Evolutionary conservation across 2,329 filamentous ascomycete species (phyloP).

Genomic region (Claviceps maximensis): DNA sequence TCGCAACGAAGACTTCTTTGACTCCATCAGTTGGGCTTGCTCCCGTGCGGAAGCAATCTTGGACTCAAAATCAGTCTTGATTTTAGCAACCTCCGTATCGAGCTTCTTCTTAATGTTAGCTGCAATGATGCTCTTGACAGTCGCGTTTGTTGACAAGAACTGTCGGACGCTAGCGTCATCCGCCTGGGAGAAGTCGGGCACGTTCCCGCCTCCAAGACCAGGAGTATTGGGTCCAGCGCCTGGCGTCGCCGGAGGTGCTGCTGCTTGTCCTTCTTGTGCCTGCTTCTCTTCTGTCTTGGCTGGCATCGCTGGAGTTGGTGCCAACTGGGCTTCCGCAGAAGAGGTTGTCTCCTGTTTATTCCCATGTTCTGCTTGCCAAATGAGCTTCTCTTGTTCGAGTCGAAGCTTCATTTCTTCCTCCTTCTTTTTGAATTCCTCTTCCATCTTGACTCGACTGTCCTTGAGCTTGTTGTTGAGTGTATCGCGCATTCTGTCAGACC

Average conservation of each 20-base stretch:
- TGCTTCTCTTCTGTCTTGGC: slow-evolving; percentile 20
- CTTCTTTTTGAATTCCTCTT: slow-evolving; percentile 41
- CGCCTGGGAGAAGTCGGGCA: slow-evolving; percentile 33
- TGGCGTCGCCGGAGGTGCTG: slow-evolving; percentile 10
- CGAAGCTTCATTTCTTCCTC: slow-evolving; percentile 38
- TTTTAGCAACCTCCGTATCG: slow-evolving; percentile 47
- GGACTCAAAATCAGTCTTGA: slow-evolving; percentile 41
- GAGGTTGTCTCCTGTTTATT: slow-evolving; percentile 9
- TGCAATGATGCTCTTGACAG: slow-evolving; percentile 43
- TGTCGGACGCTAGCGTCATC: slow-evolving; percentile 43
- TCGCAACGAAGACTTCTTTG: slow-evolving; percentile 61
- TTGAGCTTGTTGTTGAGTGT: slow-evolving; percentile 56
- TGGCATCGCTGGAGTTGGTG: slow-evolving; percentile 23
- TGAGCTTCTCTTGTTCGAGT: slow-evolving; percentile 51
- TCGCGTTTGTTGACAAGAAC: slow-evolving; percentile 41
- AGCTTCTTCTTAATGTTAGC: slow-evolving; percentile 59
- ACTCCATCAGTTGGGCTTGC: slow-evolving; percentile 56
- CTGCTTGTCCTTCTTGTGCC: slow-evolving; percentile 10
- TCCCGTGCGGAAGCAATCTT: slow-evolving; percentile 42
- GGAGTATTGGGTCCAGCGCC: slow-evolving; percentile 21
- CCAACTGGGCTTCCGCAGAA: slow-evolving; percentile 11
- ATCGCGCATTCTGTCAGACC: slow-evolving; percentile 57
- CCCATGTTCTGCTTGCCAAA: slow-evolving; percentile 42
- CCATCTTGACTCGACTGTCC: slow-evolving; percentile 44
- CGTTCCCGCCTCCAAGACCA: slow-evolving; percentile 16